Conservation (phyloP, 163 green algal genomes). For the Chlorella variabilis region DNA sequence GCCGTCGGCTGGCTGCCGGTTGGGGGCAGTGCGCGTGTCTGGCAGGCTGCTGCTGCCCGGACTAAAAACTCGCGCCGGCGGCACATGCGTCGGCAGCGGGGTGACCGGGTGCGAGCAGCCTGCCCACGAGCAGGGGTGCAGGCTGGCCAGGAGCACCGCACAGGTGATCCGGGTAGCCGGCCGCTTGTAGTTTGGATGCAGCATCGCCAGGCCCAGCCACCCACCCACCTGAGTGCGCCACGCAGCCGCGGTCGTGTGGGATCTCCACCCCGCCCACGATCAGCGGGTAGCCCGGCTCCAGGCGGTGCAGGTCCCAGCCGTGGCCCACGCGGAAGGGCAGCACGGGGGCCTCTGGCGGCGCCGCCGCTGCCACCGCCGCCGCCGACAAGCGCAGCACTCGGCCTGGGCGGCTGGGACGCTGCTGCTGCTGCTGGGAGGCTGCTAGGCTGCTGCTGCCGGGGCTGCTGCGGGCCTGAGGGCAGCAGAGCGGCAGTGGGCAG, state of each 20-base stretch:
- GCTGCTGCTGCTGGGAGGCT: not conserved
- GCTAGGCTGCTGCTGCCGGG: not conserved
- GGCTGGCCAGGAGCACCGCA: too few relatives aligned
- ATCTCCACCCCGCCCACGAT: slow-evolving; percentile 97
- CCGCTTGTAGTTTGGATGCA: too few relatives aligned
- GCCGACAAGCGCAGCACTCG: not conserved
- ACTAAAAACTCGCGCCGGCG: too few relatives aligned
- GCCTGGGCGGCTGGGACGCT: not conserved
- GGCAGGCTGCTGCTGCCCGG: too few relatives aligned
- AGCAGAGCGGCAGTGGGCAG: too few relatives aligned
- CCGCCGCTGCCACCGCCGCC: slow-evolving; percentile 1
- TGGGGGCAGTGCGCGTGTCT: too few relatives aligned
- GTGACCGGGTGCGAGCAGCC: too few relatives aligned
- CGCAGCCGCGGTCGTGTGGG: slow-evolving; percentile 93
- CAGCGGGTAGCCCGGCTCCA: slow-evolving; percentile 93
- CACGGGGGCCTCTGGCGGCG: slow-evolving; percentile 40
- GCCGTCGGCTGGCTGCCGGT: not conserved
- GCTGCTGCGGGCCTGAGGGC: too few relatives aligned
- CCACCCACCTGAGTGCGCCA: slow-evolving; percentile 90
- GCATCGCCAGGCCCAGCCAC: too few relatives aligned
- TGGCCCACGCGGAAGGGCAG: slow-evolving; percentile 88
- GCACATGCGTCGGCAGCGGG: too few relatives aligned
- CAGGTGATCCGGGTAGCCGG: too few relatives aligned
- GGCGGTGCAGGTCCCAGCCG: slow-evolving; percentile 93
- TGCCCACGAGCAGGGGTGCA: too few relatives aligned